These are phyloP conservation scores for Apiotrichum laibachii DNA, from an alignment of 1,284 basidiomycete species.

Conservation along the genomic window DNA sequence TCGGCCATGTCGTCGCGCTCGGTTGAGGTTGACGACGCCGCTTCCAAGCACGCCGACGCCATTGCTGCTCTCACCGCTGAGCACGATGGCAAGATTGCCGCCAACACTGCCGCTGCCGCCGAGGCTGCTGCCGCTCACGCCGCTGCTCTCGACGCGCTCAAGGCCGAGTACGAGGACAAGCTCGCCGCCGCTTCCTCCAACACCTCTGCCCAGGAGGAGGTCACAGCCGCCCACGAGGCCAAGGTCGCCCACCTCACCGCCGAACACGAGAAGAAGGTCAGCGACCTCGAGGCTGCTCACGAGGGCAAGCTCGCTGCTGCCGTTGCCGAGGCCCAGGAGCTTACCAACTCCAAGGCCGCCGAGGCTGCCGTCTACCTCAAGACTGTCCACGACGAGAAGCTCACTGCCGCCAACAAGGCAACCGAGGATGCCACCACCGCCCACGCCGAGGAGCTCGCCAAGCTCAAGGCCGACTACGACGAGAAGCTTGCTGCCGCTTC, in stretches of 20 bases:
- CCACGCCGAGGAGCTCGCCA: constrained; percentile 30
- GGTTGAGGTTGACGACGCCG: constrained; percentile 17
- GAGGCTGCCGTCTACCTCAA: constrained; percentile 20
- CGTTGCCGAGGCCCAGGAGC: constrained; percentile 4
- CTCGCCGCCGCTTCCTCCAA: constrained; percentile 1
- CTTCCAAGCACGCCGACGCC: constrained; percentile 23
- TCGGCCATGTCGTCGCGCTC: not conserved
- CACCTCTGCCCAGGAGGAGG: constrained; percentile 7
- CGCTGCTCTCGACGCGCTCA: constrained; percentile 28
- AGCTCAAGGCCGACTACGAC: constrained; percentile 25
- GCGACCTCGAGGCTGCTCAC: not conserved
- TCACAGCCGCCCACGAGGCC: constrained; percentile 5
- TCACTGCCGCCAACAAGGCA: constrained; percentile 4
- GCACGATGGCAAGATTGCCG: constrained; percentile 19
- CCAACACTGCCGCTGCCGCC: constrained; percentile 17
- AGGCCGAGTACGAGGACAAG: constrained; percentile 21
- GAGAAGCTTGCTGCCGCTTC: constrained; percentile 1
- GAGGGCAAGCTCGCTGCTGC: constrained; percentile 1
- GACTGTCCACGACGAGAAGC: constrained; percentile 21
- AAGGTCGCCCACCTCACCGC: constrained; percentile 2
- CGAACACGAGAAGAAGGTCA: not conserved
- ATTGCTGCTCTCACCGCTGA: constrained; percentile 15
- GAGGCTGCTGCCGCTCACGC: constrained; percentile 22
- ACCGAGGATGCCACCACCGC: constrained; percentile 22
- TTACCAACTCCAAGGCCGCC: constrained; percentile 22